A percentile compares a stretch with the other conserved stretches of the same genome.
Evolutionary conservation across 257 asterid genomes (phyloP).

Genomic region (Solanum tarijense): DNA sequence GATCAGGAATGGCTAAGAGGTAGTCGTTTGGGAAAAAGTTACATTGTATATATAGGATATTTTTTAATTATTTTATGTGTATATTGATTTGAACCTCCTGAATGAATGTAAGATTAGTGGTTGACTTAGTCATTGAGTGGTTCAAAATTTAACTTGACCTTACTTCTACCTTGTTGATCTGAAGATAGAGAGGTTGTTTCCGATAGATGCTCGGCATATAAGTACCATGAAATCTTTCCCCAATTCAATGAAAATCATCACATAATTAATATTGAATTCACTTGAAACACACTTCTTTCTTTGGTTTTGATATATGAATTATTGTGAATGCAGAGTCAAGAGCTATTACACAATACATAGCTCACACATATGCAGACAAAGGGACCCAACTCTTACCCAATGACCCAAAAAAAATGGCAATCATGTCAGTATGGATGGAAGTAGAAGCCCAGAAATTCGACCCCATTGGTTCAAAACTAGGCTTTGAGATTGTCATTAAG

Average conservation of each 20-base stretch:
- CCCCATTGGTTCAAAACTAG: conserved; percentile 18
- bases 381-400: conserved; percentile 27
- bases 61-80: too few relatives aligned
- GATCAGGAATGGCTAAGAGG: too few relatives aligned
- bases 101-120: neutral
- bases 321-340: conserved; percentile 46
- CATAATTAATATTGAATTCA: neutral
- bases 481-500: conserved; percentile 33
- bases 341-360: conserved; percentile 43
- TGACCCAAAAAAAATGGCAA: conserved; percentile 19
- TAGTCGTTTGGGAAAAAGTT: too few relatives aligned
- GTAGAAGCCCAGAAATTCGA: conserved; percentile 61
- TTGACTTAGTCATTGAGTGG: neutral
- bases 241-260: neutral
- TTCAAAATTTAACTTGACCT: neutral
- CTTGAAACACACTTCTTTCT: neutral
- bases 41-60: too few relatives aligned
- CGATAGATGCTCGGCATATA: too few relatives aligned
- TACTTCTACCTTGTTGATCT: too few relatives aligned
- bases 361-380: conserved; percentile 30
- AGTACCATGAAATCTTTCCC: too few relatives aligned
- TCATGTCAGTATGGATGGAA: neutral
- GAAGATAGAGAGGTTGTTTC: neutral
- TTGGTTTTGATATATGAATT: neutral
- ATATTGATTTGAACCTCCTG: neutral